A percentile compares a stretch with the other conserved stretches of the same genome.
Conservation (phyloP, 371 early-diverging fungal species). For the Mortierella sp. region DNA sequence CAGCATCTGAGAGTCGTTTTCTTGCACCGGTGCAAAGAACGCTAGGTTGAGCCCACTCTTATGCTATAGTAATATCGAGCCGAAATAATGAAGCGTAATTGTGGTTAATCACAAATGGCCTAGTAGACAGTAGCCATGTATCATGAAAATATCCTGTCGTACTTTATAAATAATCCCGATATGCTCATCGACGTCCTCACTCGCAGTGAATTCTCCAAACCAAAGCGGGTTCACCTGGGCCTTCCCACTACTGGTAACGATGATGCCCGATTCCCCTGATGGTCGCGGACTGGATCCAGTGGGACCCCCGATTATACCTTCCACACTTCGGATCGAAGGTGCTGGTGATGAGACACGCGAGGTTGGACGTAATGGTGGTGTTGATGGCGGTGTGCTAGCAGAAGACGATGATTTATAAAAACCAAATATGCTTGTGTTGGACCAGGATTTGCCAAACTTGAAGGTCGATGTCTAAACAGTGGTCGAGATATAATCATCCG, state of each 20-base stretch:
- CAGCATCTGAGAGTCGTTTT: conserved; percentile 16
- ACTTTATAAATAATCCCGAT: conserved; percentile 68
- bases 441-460: conserved; percentile 65
- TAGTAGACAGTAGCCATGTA: too few species aligned
- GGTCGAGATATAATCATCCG: not conserved
- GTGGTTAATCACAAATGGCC: too few species aligned
- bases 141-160: too few species aligned
- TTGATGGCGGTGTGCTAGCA: conserved; percentile 44
- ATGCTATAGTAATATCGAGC: conserved; percentile 14
- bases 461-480: conserved; percentile 37
- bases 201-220: conserved; percentile 37
- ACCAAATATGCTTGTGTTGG: conserved; percentile 62
- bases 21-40: conserved; percentile 34
- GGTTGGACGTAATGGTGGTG: conserved; percentile 39
- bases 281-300: conserved; percentile 46
- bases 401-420: conserved; percentile 60
- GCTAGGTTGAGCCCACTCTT: conserved; percentile 45
- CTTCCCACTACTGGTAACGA: conserved; percentile 21
- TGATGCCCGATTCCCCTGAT: conserved; percentile 34
- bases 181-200: conserved; percentile 56
- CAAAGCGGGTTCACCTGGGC: conserved; percentile 39
- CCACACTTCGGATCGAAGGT: conserved; percentile 44
- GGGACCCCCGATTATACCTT: conserved; percentile 16
- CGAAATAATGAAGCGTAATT: not conserved
- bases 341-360: conserved; percentile 48